phyloP scores from a whole-genome alignment of 495 filamentous ascomycete genomes.

The Neurospora sublineolata region DNA sequence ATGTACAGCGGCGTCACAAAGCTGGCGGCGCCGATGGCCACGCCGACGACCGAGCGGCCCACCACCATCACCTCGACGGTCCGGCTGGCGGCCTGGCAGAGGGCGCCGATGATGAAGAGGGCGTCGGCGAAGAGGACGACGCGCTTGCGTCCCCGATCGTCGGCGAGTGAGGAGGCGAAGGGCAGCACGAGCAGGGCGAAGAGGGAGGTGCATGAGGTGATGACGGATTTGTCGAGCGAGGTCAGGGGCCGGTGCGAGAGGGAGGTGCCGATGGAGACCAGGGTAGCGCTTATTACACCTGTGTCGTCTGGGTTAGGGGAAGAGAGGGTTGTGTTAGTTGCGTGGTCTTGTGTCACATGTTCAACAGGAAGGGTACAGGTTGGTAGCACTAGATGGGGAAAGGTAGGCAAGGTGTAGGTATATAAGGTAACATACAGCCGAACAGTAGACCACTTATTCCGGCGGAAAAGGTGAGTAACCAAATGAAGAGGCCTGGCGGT shows the following conservation, averaged over 20 bases:
- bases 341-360: background rate
- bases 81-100: constrained; percentile 53
- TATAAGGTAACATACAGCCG: constrained; percentile 55
- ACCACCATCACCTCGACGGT: constrained; percentile 60
- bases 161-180: constrained; percentile 62
- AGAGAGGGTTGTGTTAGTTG: constrained; percentile 11
- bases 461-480: constrained; percentile 67
- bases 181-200: constrained; percentile 72
- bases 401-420: background rate
- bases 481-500: constrained; percentile 42
- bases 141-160: constrained; percentile 57
- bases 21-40: constrained; percentile 73
- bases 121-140: constrained; percentile 72
- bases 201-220: constrained; percentile 72
- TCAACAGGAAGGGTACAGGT: background rate
- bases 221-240: constrained; percentile 69
- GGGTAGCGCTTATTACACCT: constrained; percentile 79
- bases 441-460: constrained; percentile 81
- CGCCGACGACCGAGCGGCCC: constrained; percentile 70
- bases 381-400: background rate
- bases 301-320: constrained; percentile 51
- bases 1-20: constrained; percentile 80
- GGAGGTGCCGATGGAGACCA: constrained; percentile 66
- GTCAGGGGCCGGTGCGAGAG: constrained; percentile 57
- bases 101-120: constrained; percentile 65